Percentiles rank a stretch among this genome's conserved stretches.
These are phyloP conservation scores for Talaromyces sp. DNA, from an alignment of 2,329 filamentous ascomycete species.

Conservation along the genomic window DNA sequence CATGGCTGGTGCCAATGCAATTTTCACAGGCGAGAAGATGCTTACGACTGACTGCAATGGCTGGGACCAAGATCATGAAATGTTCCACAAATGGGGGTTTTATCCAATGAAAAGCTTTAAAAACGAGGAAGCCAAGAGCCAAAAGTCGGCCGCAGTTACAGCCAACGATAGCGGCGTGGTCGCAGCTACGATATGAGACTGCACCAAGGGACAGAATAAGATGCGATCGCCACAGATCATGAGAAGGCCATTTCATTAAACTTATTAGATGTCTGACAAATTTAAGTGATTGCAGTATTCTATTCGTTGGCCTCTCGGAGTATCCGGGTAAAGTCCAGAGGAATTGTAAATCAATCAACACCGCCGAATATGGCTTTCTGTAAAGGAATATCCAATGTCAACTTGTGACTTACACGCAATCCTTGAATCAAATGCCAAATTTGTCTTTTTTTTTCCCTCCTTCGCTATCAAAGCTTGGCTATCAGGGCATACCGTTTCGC, in stretches of 20 bases:
- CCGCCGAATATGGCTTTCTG: no score
- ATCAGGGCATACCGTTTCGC: not conserved
- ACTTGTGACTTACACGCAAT: not conserved
- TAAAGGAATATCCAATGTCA: no score
- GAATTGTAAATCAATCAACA: no score
- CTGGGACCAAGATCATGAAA: slow-evolving; percentile 80
- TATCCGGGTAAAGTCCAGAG: no score
- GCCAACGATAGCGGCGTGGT: not conserved
- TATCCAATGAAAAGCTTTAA: slow-evolving; percentile 67
- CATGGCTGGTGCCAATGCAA: slow-evolving; percentile 86
- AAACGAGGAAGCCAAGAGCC: not conserved
- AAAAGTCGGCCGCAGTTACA: not conserved
- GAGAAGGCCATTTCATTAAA: not conserved
- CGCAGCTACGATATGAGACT: not conserved
- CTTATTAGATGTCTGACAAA: not conserved
- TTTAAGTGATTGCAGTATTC: not conserved
- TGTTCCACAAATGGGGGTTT: slow-evolving; percentile 81
- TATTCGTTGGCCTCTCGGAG: no score
- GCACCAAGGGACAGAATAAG: not conserved
- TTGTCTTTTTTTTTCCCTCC: not conserved
- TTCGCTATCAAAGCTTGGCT: slow-evolving; percentile 8
- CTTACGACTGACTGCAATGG: slow-evolving; percentile 86
- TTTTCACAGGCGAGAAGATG: slow-evolving; percentile 96
- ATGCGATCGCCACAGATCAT: not conserved
- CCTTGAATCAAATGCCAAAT: not conserved